phyloP scores from a whole-genome alignment of 78 protist species.

The Planoprotostelium fungivorum region DNA sequence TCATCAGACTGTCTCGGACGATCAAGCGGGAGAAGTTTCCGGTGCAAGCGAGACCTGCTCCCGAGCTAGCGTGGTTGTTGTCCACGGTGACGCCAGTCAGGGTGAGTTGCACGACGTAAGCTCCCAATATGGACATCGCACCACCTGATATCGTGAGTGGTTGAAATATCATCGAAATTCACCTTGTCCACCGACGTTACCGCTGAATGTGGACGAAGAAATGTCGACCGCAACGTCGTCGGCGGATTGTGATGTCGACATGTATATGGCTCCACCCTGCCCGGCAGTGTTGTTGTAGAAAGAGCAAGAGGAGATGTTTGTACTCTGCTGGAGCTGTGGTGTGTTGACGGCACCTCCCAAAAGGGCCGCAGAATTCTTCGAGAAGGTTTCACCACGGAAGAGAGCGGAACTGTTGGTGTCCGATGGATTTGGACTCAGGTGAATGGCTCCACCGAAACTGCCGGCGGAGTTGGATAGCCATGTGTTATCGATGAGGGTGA shows the following conservation, averaged over 20 bases:
- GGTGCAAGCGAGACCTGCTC: background rate
- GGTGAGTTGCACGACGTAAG: too few species aligned
- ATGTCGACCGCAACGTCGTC: too few species aligned
- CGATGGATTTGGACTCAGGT: background rate
- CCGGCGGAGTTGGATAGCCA: background rate
- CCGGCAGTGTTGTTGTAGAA: background rate
- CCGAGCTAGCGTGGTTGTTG: background rate
- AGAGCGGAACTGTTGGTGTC: background rate
- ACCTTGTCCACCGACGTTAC: too few species aligned
- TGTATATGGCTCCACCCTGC: background rate
- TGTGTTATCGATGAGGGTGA: background rate
- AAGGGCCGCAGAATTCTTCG: background rate
- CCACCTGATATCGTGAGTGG: too few species aligned
- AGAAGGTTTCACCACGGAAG: background rate
- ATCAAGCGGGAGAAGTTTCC: background rate
- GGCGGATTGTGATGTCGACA: background rate
- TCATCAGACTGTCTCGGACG: background rate
- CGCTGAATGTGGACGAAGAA: too few species aligned
- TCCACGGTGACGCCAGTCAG: too few species aligned
- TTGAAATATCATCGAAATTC: too few species aligned
- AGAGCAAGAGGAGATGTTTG: background rate
- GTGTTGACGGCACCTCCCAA: background rate
- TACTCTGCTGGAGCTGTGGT: background rate
- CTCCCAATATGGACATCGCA: too few species aligned
- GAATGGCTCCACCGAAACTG: background rate